A percentile compares a stretch with the other conserved stretches of the same genome.
These are phyloP conservation scores for Xylariaceae sp. DNA, from an alignment of 2,329 filamentous ascomycete genomes.

Conservation along the genomic window DNA sequence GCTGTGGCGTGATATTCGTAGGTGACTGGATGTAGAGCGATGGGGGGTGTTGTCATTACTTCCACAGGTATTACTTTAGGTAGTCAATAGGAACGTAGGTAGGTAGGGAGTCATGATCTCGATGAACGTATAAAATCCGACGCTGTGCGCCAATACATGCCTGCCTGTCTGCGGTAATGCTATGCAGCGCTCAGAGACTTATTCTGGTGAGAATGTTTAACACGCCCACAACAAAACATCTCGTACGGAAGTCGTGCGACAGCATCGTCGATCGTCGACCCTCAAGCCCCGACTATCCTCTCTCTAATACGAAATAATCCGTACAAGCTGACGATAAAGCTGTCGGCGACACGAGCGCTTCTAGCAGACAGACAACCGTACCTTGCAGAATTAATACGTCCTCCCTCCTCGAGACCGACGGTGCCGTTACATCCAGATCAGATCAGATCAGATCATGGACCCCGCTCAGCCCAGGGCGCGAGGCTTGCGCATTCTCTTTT, in stretches of 20 bases:
- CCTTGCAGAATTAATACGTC: slow-evolving; percentile 14
- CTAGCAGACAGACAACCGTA: slow-evolving; percentile 1
- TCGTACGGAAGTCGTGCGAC: no score
- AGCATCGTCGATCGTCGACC: no score
- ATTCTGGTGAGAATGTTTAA: no score
- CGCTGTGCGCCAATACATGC: neutral
- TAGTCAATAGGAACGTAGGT: no score
- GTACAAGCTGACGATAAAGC: neutral
- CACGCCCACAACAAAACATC: no score
- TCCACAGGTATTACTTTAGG: no score
- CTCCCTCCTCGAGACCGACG: neutral
- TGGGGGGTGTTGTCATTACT: neutral
- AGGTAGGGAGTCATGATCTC: neutral
- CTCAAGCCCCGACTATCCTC: no score
- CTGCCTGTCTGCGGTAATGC: no score
- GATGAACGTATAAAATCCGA: neutral
- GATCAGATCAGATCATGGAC: slow-evolving; percentile 11
- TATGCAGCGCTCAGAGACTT: neutral
- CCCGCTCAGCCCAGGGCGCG: slow-evolving; percentile 6
- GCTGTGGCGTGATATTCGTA: neutral
- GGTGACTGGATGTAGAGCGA: neutral
- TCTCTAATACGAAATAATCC: no score
- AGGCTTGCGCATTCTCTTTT: neutral
- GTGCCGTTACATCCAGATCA: neutral
- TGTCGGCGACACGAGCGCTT: neutral